Conservation (phyloP, 768 basidiomycete genomes). For the Rickenella mellea region DNA sequence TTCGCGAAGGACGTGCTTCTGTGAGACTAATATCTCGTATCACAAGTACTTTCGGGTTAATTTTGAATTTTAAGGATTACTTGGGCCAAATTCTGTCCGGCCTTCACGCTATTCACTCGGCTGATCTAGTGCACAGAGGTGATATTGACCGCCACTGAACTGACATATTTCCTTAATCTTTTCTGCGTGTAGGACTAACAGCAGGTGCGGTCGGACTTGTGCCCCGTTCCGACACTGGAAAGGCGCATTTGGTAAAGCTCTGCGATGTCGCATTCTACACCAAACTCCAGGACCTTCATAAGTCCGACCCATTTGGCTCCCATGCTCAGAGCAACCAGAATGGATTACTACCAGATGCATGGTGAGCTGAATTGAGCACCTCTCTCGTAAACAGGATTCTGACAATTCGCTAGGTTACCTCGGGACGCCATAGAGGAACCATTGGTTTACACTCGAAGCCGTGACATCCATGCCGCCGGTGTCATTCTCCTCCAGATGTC, state of each 20-base stretch:
- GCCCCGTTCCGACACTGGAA: conserved; percentile 36
- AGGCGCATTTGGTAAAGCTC: conserved; percentile 64
- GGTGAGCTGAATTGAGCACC: conserved; percentile 31
- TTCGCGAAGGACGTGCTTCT: conserved; percentile 63
- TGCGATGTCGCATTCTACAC: conserved; percentile 65
- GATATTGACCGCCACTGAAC: not conserved
- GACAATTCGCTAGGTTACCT: conserved; percentile 42
- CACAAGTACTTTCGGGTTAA: not conserved
- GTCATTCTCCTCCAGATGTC: conserved; percentile 81
- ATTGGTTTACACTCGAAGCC: conserved; percentile 61
- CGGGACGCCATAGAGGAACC: conserved; percentile 74
- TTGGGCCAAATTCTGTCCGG: conserved; percentile 63
- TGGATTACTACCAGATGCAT: conserved; percentile 27
- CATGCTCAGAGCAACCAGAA: conserved; percentile 19
- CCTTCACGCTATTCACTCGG: conserved; percentile 55
- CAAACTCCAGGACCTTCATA: conserved; percentile 68
- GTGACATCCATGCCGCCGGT: conserved; percentile 79
- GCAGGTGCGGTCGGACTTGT: conserved; percentile 54
- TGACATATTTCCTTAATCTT: conserved; percentile 1
- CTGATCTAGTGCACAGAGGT: conserved; percentile 59
- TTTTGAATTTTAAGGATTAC: conserved; percentile 47
- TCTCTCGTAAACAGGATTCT: not conserved
- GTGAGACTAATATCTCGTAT: conserved; percentile 27
- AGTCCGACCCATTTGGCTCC: conserved; percentile 69
- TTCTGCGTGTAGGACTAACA: conserved; percentile 41